Evolutionary conservation across 768 basidiomycete species (phyloP).

Genomic region (Termitomyces sp.): DNA sequence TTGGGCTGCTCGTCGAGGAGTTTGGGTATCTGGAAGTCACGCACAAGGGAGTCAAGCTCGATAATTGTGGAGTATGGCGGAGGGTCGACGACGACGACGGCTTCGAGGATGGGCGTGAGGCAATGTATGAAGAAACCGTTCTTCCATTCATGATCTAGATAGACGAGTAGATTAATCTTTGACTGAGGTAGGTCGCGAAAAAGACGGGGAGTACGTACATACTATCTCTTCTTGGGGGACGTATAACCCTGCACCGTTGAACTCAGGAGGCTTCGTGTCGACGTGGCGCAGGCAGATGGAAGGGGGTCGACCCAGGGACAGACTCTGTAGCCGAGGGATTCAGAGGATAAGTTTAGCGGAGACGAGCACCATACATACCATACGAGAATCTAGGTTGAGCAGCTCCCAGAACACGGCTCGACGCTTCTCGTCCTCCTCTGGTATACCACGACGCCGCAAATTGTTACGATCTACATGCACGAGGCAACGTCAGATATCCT

Average conservation of each 20-base stretch:
- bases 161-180: constrained; percentile 21
- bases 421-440: constrained; percentile 68
- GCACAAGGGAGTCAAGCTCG: constrained; percentile 46
- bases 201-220: constrained; percentile 31
- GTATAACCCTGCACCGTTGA: constrained; percentile 39
- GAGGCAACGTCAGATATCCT: constrained; percentile 3
- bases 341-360: neutral
- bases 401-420: constrained; percentile 72
- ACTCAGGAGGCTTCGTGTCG: constrained; percentile 52
- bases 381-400: constrained; percentile 65
- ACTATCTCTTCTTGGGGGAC: constrained; percentile 45
- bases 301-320: constrained; percentile 68
- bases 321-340: constrained; percentile 35
- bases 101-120: constrained; percentile 57
- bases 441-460: constrained; percentile 57
- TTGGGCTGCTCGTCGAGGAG: constrained; percentile 39
- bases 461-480: constrained; percentile 55
- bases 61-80: constrained; percentile 48
- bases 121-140: constrained; percentile 59
- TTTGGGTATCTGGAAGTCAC: constrained; percentile 50
- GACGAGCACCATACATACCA: constrained; percentile 30
- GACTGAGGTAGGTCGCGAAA: neutral
- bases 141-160: constrained; percentile 68
- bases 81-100: constrained; percentile 46
- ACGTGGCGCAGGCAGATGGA: constrained; percentile 62